Evolutionary conservation across 1,139 yeast genomes (phyloP), one percentile per base, ranked within the genome.

Genomic region (Candida mesenterica): DNA sequence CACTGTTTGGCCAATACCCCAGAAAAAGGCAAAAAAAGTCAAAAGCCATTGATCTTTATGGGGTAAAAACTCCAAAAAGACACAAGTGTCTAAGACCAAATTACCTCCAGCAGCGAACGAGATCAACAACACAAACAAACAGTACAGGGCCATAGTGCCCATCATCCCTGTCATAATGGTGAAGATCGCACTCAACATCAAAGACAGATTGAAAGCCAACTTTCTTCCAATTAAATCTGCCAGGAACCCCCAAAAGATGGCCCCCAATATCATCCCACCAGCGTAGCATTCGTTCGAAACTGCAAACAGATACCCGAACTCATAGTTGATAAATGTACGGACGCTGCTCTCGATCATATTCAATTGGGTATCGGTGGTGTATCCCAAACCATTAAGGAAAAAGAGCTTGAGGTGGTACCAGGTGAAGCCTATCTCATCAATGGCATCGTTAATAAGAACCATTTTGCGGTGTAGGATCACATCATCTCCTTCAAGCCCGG

Each of bases 301-400:
- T 0, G 72, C 64, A 40, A 57, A 65, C 5, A 28, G 29, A 38
- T 60, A 57, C 14, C 62, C 61, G 46, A 65, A 65, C 46, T 66
- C 78, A 49, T 58, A 65, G 49, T 66, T 72, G 46, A 62, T 59
- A 46, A 59, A 62, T 3, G 59, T 52, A 39, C 70, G 53, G 5
- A 65, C 72, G 27, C 56, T 50, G 35, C 65, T 52, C 44, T 66
- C 72, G 30, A 63, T 49, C 50, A 65, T 60, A 26, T 67, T 70
- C 44, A 79, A 59, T 50, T 77, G 77, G 13, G 82, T 75, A 50
- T 79, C 85, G 19, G 75, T 78, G 5, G 80, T 74, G 48, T 79
- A 79, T 13, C 86, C 86, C 69, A 77, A 69, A 15, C 85, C 85
- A 41, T 72, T 74, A 23, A 75, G 50, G 45, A 62, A 65, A 27